phyloP scores from a whole-genome alignment of 768 basidiomycete genomes.

The Dioszegia aurantiaca region DNA sequence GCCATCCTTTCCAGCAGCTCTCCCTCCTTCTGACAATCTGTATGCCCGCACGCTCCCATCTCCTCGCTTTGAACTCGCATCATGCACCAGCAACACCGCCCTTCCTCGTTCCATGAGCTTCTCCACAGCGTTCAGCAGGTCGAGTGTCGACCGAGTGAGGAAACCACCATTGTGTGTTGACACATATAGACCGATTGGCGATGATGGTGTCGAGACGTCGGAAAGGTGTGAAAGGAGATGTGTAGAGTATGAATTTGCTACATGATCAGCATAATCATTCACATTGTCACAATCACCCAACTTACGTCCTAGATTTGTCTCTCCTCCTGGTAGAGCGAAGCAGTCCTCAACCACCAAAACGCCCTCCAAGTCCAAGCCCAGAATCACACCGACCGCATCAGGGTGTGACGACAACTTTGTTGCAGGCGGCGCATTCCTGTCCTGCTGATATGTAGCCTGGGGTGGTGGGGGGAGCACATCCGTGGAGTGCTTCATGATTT shows the following conservation, averaged over 20 bases:
- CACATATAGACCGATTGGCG: constrained; percentile 90
- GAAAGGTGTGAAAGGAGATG: constrained; percentile 68
- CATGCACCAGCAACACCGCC: constrained; percentile 50
- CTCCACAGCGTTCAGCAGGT: constrained; percentile 45
- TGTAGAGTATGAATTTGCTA: constrained; percentile 80
- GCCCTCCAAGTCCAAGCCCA: constrained; percentile 90
- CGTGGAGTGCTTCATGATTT: constrained; percentile 87
- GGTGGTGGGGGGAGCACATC: constrained; percentile 62
- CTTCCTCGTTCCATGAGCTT: constrained; percentile 40
- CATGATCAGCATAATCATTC: neutral
- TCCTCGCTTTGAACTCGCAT: constrained; percentile 62
- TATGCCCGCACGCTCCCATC: constrained; percentile 80
- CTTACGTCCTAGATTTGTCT: constrained; percentile 42
- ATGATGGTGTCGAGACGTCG: constrained; percentile 87
- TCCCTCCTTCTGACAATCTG: constrained; percentile 72
- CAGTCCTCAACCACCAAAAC: constrained; percentile 66
- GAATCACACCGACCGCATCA: constrained; percentile 72
- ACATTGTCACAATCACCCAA: constrained; percentile 8
- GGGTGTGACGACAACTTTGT: constrained; percentile 38
- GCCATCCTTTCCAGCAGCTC: constrained; percentile 74
- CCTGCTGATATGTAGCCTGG: constrained; percentile 30
- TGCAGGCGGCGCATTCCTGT: constrained; percentile 41
- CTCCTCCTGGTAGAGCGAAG: constrained; percentile 49
- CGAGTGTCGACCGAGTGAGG: constrained; percentile 41
- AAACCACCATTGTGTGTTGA: constrained; percentile 61